A percentile compares a stretch with the other conserved stretches of the same genome.
Evolutionary conservation across 1,284 basidiomycete genomes (phyloP).

Genomic region (Stygiomarasmius scandens): DNA sequence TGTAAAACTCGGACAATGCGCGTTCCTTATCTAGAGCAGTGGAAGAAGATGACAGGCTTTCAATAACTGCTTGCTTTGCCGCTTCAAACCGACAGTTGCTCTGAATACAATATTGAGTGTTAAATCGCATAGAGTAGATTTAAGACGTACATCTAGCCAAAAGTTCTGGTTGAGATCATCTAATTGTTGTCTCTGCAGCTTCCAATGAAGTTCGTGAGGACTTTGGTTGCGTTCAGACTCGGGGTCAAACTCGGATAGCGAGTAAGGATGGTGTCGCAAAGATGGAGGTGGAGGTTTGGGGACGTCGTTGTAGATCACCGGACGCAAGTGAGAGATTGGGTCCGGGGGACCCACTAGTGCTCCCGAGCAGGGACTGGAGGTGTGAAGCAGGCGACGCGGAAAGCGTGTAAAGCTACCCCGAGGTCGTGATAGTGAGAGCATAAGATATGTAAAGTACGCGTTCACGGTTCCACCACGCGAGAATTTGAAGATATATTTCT

Average conservation of each 20-base stretch:
- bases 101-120: slow-evolving; percentile 37
- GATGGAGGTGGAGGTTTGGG: slow-evolving; percentile 29
- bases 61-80: slow-evolving; percentile 59
- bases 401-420: slow-evolving; percentile 8
- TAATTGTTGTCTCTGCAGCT: slow-evolving; percentile 65
- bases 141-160: slow-evolving; percentile 70
- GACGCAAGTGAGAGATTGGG: slow-evolving; percentile 76
- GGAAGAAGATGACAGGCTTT: slow-evolving; percentile 54
- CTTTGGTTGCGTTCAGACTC: slow-evolving; percentile 30
- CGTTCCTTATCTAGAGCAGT: slow-evolving; percentile 58
- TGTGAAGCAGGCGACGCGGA: slow-evolving; percentile 40
- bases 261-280: slow-evolving; percentile 18
- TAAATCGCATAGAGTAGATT: neutral
- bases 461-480: no score
- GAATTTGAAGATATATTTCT: no score
- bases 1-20: slow-evolving; percentile 71
- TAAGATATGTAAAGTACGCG: no score
- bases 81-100: slow-evolving; percentile 74
- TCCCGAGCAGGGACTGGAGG: slow-evolving; percentile 32
- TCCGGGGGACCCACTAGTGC: slow-evolving; percentile 73
- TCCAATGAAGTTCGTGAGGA: slow-evolving; percentile 65
- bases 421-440: slow-evolving; percentile 12
- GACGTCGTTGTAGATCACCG: slow-evolving; percentile 69
- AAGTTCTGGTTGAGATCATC: slow-evolving; percentile 75
- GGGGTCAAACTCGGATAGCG: slow-evolving; percentile 16